phyloP scores from a whole-genome alignment of 345 rosid genomes.

The Conringia planisiliqua region DNA sequence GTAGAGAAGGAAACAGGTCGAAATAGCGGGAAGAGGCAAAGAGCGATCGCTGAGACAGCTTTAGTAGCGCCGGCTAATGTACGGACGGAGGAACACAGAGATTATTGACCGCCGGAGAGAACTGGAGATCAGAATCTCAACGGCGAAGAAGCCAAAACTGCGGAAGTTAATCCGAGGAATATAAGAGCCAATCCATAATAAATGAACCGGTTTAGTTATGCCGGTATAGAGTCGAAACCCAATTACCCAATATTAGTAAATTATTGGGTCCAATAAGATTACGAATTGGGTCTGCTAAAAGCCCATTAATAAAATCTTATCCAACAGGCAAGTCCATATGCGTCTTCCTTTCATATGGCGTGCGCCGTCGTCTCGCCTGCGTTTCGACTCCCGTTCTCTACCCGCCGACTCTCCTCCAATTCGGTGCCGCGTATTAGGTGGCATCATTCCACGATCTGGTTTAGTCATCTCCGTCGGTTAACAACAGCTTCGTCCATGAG shows the following conservation, averaged over 20 bases:
- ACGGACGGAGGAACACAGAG: neutral
- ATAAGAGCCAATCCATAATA: neutral
- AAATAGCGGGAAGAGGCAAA: neutral
- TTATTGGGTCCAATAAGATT: too few species aligned
- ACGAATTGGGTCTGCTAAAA: neutral
- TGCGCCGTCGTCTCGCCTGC: slow-evolving; percentile 15
- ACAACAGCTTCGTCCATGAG: slow-evolving; percentile 41
- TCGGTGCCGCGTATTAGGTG: neutral
- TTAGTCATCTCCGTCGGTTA: neutral
- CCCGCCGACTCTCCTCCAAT: slow-evolving; percentile 6
- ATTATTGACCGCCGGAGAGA: neutral
- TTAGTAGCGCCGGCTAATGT: neutral
- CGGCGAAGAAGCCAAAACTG: neutral
- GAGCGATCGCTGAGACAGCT: neutral
- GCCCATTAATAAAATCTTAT: slow-evolving; percentile 32
- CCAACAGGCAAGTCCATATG: slow-evolving; percentile 9
- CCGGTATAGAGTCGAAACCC: neutral
- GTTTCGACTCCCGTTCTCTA: slow-evolving; percentile 8
- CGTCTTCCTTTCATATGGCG: slow-evolving; percentile 23
- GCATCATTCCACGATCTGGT: neutral
- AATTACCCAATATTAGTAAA: neutral
- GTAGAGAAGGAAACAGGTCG: neutral
- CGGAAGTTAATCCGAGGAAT: neutral
- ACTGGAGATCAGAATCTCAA: neutral
- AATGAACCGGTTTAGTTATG: neutral